Percentiles rank a stretch among this genome's conserved stretches.
These are phyloP conservation scores for Nigrograna mackinnonii DNA, from an alignment of 2,329 filamentous ascomycete species.

Conservation along the genomic window DNA sequence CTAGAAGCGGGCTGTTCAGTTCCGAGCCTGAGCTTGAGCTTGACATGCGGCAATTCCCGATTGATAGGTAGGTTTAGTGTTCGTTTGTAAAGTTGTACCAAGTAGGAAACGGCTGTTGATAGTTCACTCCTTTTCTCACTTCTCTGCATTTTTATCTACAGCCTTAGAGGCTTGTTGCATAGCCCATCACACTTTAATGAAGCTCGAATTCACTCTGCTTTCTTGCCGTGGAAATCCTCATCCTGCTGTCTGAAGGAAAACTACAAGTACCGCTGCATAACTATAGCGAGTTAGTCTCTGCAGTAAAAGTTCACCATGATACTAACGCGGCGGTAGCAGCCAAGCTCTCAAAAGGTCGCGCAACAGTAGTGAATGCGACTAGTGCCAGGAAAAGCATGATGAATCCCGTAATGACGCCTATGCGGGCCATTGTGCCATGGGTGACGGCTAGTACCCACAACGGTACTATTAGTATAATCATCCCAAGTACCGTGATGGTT, in stretches of 20 bases:
- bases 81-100: too few relatives aligned
- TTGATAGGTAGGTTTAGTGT: too few relatives aligned
- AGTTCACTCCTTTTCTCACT: too few relatives aligned
- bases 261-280: constrained; percentile 3
- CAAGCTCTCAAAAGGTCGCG: constrained; percentile 10
- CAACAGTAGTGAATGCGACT: constrained; percentile 9
- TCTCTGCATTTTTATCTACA: too few relatives aligned
- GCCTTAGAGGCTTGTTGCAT: too few relatives aligned
- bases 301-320: background rate
- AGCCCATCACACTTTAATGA: too few relatives aligned
- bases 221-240: too few relatives aligned
- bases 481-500: constrained; percentile 7
- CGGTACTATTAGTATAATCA: constrained; percentile 16
- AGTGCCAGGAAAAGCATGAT: constrained; percentile 11
- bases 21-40: too few relatives aligned
- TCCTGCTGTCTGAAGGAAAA: constrained; percentile 3
- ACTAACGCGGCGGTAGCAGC: constrained; percentile 9
- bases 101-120: too few relatives aligned
- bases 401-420: constrained; percentile 14
- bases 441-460: constrained; percentile 13
- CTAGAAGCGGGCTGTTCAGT: too few relatives aligned
- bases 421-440: constrained; percentile 5
- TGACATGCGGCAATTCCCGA: too few relatives aligned
- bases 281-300: background rate
- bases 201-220: constrained; percentile 1